Conservation (phyloP, 495 filamentous ascomycete genomes). For the Hypoxylon intermedium region DNA sequence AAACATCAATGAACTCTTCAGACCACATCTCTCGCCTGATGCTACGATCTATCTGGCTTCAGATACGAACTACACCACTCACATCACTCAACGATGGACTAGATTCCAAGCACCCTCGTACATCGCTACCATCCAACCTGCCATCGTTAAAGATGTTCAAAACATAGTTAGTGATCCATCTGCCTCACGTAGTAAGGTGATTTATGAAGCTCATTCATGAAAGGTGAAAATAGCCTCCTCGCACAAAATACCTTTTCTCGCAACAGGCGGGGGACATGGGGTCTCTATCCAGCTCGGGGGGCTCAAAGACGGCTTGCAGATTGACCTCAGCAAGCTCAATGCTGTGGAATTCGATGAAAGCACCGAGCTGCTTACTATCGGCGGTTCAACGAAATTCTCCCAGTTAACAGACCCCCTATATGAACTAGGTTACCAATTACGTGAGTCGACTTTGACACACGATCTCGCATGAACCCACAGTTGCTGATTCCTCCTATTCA, state of each 20-base stretch:
- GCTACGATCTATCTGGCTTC: constrained; percentile 10
- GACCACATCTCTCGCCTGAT: constrained; percentile 10
- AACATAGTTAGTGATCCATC: constrained; percentile 30
- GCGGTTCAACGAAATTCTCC: constrained; percentile 6
- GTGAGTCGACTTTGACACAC: constrained; percentile 1
- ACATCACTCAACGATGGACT: constrained; percentile 1
- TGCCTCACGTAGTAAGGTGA: background rate
- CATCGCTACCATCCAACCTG: constrained; percentile 40
- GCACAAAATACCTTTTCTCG: constrained; percentile 40
- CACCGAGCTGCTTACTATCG: constrained; percentile 5
- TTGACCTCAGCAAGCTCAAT: constrained; percentile 22
- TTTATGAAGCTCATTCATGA: background rate
- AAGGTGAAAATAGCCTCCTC: constrained; percentile 18
- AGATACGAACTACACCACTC: constrained; percentile 1
- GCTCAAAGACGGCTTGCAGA: constrained; percentile 24
- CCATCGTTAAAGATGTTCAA: constrained; percentile 38
- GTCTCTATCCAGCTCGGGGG: constrained; percentile 8
- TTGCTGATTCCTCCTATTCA: background rate
- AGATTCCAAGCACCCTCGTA: constrained; percentile 35
- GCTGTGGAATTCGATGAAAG: background rate
- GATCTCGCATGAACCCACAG: background rate
- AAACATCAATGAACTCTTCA: constrained; percentile 6
- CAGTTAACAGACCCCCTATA: constrained; percentile 9
- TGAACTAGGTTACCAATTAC: constrained; percentile 7
- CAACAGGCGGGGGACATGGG: constrained; percentile 42